Evolutionary conservation across 2,329 filamentous ascomycete species (phyloP).

Genomic region (Penicillium griseofulvum): DNA sequence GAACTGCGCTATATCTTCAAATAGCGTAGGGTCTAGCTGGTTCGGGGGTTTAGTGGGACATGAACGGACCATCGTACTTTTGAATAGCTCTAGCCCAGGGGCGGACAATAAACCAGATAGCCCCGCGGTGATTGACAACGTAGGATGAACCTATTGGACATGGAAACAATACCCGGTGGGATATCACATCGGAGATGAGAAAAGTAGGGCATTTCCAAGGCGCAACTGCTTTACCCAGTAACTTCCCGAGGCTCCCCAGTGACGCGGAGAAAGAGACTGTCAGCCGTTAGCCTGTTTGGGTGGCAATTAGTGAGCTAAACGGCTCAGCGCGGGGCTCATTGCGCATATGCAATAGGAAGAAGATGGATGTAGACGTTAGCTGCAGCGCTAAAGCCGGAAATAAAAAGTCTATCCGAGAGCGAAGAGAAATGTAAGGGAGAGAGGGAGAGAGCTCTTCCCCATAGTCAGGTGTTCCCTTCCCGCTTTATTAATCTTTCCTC

Average conservation of each 20-base stretch:
- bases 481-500: constrained; percentile 6
- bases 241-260: neutral
- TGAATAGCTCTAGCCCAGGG: neutral
- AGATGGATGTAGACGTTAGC: neutral
- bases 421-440: constrained; percentile 6
- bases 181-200: too few relatives aligned
- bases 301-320: neutral
- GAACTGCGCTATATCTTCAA: neutral
- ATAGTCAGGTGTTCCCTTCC: constrained; percentile 7
- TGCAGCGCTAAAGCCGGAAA: neutral
- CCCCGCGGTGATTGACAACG: constrained; percentile 3
- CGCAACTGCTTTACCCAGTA: neutral
- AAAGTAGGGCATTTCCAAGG: neutral
- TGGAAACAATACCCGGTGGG: neutral
- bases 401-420: constrained; percentile 1
- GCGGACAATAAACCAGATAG: neutral
- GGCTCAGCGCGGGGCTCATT: constrained; percentile 2
- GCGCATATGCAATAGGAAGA: constrained; percentile 4
- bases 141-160: too few relatives aligned
- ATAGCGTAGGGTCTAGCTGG: neutral
- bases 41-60: neutral
- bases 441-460: neutral
- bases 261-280: neutral
- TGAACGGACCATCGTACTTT: neutral
- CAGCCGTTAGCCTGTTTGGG: neutral